Evolutionary conservation across 129 eudicot genomes (phyloP).

Genomic region (Saposhnikovia divaricata): DNA sequence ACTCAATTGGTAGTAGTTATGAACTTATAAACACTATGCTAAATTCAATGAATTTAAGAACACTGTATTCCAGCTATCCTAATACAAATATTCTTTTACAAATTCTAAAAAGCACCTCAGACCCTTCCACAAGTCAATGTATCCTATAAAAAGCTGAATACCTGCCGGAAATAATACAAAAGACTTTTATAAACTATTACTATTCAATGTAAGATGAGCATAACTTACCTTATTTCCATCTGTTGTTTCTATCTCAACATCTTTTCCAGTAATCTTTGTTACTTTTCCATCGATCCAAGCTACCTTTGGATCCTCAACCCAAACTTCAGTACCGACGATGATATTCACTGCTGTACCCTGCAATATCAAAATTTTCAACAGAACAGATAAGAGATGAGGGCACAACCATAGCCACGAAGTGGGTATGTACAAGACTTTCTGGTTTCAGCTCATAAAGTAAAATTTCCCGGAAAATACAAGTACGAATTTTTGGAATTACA

Average conservation of each 20-base stretch:
- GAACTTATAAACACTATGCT: not conserved
- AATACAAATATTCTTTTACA: not conserved
- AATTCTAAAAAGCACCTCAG: not conserved
- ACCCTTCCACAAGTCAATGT: not conserved
- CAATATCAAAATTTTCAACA: conserved; percentile 28
- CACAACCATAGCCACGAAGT: not conserved
- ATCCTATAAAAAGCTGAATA: not conserved
- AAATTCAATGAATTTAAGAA: not conserved
- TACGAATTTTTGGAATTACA: not conserved
- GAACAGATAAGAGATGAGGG: not conserved
- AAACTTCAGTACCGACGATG: conserved; percentile 71
- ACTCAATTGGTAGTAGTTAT: not conserved
- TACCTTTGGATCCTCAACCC: conserved; percentile 77
- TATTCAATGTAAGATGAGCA: conserved; percentile 3
- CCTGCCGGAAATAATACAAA: not conserved
- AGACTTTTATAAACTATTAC: not conserved
- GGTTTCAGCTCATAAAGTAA: not conserved
- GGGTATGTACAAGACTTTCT: not conserved
- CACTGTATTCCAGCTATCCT: not conserved
- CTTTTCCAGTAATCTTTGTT: conserved; percentile 55
- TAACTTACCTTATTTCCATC: conserved; percentile 56
- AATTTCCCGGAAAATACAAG: not conserved
- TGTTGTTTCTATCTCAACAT: conserved; percentile 58
- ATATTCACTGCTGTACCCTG: conserved; percentile 85
- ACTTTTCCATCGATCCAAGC: conserved; percentile 96